A percentile compares a stretch with the other conserved stretches of the same genome.
Evolutionary conservation across 306 rosid species (phyloP).

Genomic region (Ziziphus jujuba): DNA sequence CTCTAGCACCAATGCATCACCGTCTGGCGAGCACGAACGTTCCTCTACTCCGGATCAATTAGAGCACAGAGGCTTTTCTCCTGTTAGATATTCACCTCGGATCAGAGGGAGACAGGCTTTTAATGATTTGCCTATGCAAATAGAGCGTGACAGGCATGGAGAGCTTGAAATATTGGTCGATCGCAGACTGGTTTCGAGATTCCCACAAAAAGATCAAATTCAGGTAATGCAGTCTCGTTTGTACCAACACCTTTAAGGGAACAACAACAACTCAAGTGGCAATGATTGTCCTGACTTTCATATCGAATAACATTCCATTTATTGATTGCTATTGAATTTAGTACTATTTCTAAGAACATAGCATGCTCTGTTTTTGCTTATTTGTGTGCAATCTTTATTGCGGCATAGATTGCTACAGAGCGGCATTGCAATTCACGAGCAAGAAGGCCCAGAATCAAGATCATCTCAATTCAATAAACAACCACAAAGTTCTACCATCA

Average conservation of each 20-base stretch:
- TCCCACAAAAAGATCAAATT: constrained; percentile 76
- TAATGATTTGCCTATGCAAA: constrained; percentile 61
- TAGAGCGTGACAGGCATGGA: constrained; percentile 59
- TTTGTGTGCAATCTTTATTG: no score
- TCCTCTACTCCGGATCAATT: constrained; percentile 13
- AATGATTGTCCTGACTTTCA: no score
- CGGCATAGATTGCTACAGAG: no score
- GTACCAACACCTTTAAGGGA: not conserved
- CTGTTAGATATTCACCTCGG: constrained; percentile 34
- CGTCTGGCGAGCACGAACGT: constrained; percentile 23
- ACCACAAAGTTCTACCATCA: no score
- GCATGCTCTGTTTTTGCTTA: no score
- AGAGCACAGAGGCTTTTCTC: constrained; percentile 15
- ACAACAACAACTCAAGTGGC: no score
- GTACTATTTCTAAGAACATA: no score
- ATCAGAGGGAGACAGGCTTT: constrained; percentile 82
- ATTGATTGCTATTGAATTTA: no score
- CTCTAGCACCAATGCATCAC: constrained; percentile 28
- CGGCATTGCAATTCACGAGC: no score
- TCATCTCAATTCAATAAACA: no score
- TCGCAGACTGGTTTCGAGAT: constrained; percentile 66
- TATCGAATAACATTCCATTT: no score
- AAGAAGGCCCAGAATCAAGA: no score
- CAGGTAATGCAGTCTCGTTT: constrained; percentile 44
- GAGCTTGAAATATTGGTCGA: constrained; percentile 56